Percentiles rank a stretch among this genome's conserved stretches.
Evolutionary conservation across 106 monocot species (phyloP).

Genomic region (Dioscorea zingiberensis): DNA sequence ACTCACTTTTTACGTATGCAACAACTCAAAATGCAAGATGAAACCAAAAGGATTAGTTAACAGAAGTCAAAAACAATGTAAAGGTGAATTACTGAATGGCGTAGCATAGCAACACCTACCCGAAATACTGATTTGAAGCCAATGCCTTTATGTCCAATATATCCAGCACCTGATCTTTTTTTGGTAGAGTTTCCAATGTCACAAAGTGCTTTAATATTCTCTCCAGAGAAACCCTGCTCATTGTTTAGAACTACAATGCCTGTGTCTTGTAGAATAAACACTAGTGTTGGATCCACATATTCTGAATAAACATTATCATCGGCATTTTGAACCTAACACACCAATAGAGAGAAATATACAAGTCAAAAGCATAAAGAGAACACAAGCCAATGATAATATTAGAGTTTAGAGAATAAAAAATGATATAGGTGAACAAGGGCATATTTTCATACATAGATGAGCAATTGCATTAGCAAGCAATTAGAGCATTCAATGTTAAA

Average conservation of each 20-base stretch:
- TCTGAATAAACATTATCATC: conserved; percentile 83
- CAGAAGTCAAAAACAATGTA: too few relatives aligned
- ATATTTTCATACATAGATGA: too few relatives aligned
- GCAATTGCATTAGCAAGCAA: too few relatives aligned
- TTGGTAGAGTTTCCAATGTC: conserved; percentile 98
- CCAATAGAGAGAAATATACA: background rate
- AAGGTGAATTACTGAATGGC: background rate
- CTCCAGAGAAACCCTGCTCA: conserved; percentile 76
- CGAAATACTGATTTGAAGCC: conserved; percentile 99
- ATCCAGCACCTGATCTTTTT: conserved; percentile 74
- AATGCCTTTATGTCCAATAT: conserved; percentile 97
- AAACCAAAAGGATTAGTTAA: too few relatives aligned
- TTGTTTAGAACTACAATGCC: conserved; percentile 87
- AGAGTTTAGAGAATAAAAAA: too few relatives aligned
- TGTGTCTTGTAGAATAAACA: conserved; percentile 79
- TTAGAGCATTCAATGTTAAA: too few relatives aligned
- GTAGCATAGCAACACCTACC: conserved; percentile 34
- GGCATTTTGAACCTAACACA: conserved; percentile 88
- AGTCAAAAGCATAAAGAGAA: too few relatives aligned
- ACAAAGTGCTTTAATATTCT: conserved; percentile 97
- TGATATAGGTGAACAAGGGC: too few relatives aligned
- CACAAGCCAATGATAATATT: too few relatives aligned
- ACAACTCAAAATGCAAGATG: too few relatives aligned
- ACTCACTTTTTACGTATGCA: too few relatives aligned
- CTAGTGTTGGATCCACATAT: conserved; percentile 68